phyloP scores from a whole-genome alignment of 2,329 filamentous ascomycete genomes.

The Clonostachys rhizophaga region DNA sequence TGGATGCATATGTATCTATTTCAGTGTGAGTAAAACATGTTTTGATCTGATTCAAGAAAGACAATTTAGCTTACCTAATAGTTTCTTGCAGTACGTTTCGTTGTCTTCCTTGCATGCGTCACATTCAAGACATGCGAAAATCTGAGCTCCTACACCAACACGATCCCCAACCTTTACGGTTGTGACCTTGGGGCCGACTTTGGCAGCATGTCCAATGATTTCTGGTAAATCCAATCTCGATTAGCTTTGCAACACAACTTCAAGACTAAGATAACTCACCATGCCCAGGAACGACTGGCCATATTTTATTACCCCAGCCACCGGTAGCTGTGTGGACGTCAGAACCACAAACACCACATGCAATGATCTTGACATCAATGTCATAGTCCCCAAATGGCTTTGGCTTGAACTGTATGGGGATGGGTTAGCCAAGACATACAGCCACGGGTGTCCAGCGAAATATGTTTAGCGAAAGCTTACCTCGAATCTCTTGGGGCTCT shows the following conservation, averaged over 20 bases:
- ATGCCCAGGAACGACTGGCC: constrained; percentile 64
- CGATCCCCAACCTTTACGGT: constrained; percentile 51
- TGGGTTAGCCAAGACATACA: too few species aligned
- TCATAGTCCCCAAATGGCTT: constrained; percentile 89
- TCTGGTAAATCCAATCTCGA: constrained; percentile 36
- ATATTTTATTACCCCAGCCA: constrained; percentile 60
- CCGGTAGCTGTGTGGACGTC: constrained; percentile 68
- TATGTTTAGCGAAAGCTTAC: too few species aligned
- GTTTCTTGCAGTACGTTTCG: constrained; percentile 29
- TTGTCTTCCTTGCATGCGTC: constrained; percentile 29
- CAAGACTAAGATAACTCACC: constrained; percentile 41
- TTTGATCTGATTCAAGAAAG: neutral
- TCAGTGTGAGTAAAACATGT: neutral
- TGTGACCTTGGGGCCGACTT: constrained; percentile 42
- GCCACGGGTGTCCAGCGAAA: too few species aligned
- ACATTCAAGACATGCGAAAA: constrained; percentile 42
- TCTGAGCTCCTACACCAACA: constrained; percentile 53
- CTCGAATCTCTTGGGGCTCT: constrained; percentile 49
- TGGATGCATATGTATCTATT: constrained; percentile 43
- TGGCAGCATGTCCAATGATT: constrained; percentile 54
- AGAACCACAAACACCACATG: constrained; percentile 71
- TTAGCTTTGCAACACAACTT: neutral
- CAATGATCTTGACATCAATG: constrained; percentile 82
- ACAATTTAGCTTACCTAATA: constrained; percentile 31
- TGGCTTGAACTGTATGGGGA: constrained; percentile 57